Conservation (phyloP, 2,329 filamentous ascomycete species). For the Endoconidiophora polonica region DNA sequence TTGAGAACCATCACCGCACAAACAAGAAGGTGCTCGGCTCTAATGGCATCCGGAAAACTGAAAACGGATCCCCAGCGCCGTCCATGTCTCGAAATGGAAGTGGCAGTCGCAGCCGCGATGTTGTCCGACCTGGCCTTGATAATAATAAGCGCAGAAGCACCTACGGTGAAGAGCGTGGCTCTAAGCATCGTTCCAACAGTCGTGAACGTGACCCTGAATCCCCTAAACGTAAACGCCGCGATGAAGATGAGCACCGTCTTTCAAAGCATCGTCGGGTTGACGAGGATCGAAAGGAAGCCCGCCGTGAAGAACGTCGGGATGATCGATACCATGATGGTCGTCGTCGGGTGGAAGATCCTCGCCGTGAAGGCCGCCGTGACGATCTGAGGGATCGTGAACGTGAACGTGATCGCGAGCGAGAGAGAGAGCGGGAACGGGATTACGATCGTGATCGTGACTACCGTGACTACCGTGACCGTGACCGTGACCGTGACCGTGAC, state of each 20-base stretch:
- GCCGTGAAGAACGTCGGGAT: constrained; percentile 13
- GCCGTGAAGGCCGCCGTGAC: constrained; percentile 20
- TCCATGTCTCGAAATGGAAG: constrained; percentile 29
- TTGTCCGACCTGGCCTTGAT: constrained; percentile 20
- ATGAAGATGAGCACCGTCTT: constrained; percentile 19
- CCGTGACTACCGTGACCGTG: constrained; percentile 14
- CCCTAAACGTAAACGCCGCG: constrained; percentile 13
- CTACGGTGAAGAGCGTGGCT: constrained; percentile 23
- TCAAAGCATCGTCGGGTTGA: constrained; percentile 28
- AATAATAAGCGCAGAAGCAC: constrained; percentile 47
- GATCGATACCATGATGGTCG: constrained; percentile 13
- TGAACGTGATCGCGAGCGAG: constrained; percentile 17
- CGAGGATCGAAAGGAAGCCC: constrained; percentile 22
- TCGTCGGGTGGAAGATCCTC: constrained; percentile 17
- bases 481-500: constrained; percentile 16
- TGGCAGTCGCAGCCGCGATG: constrained; percentile 32
- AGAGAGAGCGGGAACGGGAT: constrained; percentile 14
- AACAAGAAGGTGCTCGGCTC: constrained; percentile 56
- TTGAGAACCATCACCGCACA: constrained; percentile 89
- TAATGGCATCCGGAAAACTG: constrained; percentile 44
- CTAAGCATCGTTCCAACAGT: constrained; percentile 29
- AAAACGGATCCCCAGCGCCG: constrained; percentile 53
- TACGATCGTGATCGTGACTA: constrained; percentile 14
- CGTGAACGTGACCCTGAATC: constrained; percentile 22
- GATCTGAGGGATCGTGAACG: constrained; percentile 18